Conservation (phyloP, 768 basidiomycete genomes). For the Pleurotus salmoneostramineus region DNA sequence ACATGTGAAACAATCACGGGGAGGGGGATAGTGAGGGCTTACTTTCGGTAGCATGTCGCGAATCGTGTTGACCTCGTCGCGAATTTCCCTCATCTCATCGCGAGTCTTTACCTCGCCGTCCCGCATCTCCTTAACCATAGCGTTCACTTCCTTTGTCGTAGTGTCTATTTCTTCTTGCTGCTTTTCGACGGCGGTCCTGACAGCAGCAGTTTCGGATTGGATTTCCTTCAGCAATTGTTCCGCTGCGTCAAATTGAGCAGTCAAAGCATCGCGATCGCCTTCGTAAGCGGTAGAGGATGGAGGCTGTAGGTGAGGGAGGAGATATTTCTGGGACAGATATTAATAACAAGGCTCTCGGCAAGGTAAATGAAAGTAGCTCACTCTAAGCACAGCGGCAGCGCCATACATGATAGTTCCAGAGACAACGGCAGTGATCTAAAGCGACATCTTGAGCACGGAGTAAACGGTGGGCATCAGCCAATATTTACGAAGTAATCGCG, state of each 20-base stretch:
- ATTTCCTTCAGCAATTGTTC: slow-evolving; percentile 80
- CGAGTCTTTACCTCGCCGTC: slow-evolving; percentile 75
- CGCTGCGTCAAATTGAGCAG: slow-evolving; percentile 87
- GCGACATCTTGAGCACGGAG: slow-evolving; percentile 19
- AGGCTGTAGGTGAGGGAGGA: slow-evolving; percentile 87
- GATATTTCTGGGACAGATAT: slow-evolving; percentile 65
- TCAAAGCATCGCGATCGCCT: slow-evolving; percentile 78
- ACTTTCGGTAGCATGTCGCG: slow-evolving; percentile 95
- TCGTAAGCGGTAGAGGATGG: slow-evolving; percentile 88
- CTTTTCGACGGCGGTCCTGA: slow-evolving; percentile 69
- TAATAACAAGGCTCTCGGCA: not conserved
- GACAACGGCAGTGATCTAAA: slow-evolving; percentile 87
- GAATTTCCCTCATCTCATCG: slow-evolving; percentile 88
- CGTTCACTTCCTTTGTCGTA: slow-evolving; percentile 68
- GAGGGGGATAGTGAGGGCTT: slow-evolving; percentile 11
- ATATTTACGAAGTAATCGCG: slow-evolving; percentile 89
- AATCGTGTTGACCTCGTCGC: slow-evolving; percentile 87
- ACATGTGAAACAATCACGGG: not conserved
- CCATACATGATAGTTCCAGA: slow-evolving; percentile 85
- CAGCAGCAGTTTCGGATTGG: slow-evolving; percentile 68
- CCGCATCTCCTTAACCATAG: slow-evolving; percentile 69
- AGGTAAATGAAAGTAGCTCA: slow-evolving; percentile 22
- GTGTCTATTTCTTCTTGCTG: slow-evolving; percentile 72
- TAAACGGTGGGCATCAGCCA: slow-evolving; percentile 8
- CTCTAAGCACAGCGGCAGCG: slow-evolving; percentile 75